Evolutionary conservation across 441 rosid species (phyloP).

Genomic region (Croton laevigatus): DNA sequence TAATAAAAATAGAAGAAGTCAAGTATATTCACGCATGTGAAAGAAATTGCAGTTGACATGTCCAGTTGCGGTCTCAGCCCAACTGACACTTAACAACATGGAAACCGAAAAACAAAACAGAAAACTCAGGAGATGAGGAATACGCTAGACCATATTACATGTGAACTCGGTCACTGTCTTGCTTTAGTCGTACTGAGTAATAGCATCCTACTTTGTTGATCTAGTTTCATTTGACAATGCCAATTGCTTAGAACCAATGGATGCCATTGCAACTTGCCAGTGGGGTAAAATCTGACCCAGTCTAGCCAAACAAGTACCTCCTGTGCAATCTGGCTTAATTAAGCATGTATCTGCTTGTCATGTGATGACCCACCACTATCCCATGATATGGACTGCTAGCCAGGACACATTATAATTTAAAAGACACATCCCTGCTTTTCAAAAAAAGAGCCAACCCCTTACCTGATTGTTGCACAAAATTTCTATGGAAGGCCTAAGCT

Average conservation of each 20-base stretch:
- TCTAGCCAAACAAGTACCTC: background rate
- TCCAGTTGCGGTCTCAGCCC: background rate
- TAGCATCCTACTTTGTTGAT: background rate
- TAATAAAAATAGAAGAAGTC: background rate
- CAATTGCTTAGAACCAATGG: background rate
- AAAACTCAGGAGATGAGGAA: background rate
- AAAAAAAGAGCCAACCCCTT: constrained; percentile 25
- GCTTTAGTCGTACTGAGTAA: background rate
- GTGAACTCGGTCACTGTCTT: background rate
- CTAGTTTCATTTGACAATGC: background rate
- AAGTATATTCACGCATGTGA: background rate
- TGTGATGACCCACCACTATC: background rate
- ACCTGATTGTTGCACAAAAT: constrained; percentile 98
- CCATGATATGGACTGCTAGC: background rate
- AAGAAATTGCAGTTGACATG: background rate
- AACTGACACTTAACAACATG: background rate
- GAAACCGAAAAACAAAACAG: background rate
- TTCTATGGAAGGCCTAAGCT: constrained; percentile 86
- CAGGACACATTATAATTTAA: background rate
- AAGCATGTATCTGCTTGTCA: background rate
- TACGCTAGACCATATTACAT: background rate
- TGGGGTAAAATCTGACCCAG: background rate
- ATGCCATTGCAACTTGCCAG: background rate
- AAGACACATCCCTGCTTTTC: background rate
- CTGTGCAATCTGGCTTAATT: background rate